phyloP scores from a whole-genome alignment of 129 eudicot species.

The Artemisia tridentata region DNA sequence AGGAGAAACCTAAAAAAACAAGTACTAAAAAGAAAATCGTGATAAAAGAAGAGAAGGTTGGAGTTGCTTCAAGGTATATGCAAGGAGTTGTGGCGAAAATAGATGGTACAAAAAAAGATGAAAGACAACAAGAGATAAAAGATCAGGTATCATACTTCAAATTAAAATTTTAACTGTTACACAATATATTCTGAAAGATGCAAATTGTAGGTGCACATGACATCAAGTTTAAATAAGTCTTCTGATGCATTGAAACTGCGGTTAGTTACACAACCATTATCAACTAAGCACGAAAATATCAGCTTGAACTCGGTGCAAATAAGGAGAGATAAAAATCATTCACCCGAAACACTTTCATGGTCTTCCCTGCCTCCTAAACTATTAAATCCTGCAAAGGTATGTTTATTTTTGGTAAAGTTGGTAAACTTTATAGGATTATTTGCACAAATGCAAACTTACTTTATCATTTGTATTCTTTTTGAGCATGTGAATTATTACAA shows the following conservation, averaged over 20 bases:
- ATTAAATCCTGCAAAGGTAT: conserved; percentile 77
- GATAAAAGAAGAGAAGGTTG: conserved; percentile 78
- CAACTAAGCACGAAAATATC: conserved; percentile 58
- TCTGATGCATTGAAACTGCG: conserved; percentile 35
- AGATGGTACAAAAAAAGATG: conserved; percentile 35
- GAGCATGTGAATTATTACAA: too few relatives aligned
- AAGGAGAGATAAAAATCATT: conserved; percentile 43
- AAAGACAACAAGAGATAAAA: conserved; percentile 51
- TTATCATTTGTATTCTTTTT: too few relatives aligned
- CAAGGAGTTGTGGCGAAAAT: conserved; percentile 50
- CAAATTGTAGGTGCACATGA: conserved; percentile 38
- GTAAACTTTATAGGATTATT: too few relatives aligned
- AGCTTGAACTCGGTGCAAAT: conserved; percentile 42
- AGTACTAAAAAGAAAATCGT: conserved; percentile 55
- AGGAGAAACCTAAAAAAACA: conserved; percentile 37
- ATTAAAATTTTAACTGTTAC: conserved; percentile 1
- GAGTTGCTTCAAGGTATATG: conserved; percentile 91
- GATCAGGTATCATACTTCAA: conserved; percentile 55
- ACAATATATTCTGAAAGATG: background rate
- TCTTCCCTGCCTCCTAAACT: conserved; percentile 63
- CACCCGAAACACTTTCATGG: conserved; percentile 57
- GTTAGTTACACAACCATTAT: conserved; percentile 26
- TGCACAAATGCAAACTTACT: too few relatives aligned
- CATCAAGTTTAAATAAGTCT: conserved; percentile 35
- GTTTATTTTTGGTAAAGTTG: background rate